These are phyloP conservation scores for Camellia sinensis DNA, from an alignment of 148 eudicot species.

Conservation along the genomic window DNA sequence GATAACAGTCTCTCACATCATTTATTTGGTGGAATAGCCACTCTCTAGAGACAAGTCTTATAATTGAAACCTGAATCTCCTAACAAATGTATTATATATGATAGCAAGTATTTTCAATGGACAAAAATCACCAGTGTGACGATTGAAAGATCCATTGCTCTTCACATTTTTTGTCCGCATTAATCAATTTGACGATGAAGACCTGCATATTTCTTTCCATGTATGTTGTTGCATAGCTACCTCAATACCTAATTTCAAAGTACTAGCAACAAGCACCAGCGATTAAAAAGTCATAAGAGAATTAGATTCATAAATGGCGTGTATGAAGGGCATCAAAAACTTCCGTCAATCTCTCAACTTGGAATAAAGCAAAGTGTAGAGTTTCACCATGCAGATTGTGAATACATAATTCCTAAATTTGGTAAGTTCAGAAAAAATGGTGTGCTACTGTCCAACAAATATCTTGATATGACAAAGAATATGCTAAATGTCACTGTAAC, in stretches of 20 bases:
- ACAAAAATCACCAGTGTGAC: neutral
- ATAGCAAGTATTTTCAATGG: neutral
- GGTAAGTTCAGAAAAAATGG: neutral
- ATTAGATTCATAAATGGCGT: neutral
- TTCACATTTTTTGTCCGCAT: neutral
- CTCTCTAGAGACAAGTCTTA: neutral
- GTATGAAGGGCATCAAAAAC: neutral
- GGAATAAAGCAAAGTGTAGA: neutral
- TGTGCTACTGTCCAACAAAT: neutral
- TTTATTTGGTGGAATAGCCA: neutral
- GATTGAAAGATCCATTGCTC: neutral
- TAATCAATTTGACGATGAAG: neutral
- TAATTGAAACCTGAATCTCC: neutral
- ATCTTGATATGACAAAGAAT: neutral
- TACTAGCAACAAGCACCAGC: neutral
- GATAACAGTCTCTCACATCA: neutral
- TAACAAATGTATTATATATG: neutral
- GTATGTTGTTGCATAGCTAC: neutral
- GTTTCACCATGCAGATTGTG: neutral
- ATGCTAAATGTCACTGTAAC: neutral
- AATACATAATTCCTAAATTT: neutral
- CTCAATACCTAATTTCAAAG: neutral
- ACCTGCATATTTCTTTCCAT: conserved; percentile 1
- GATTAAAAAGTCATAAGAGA: neutral
- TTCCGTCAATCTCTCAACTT: neutral